Evolutionary conservation across 257 asterid species (phyloP).

Genomic region (Salvia miltiorrhiza): DNA sequence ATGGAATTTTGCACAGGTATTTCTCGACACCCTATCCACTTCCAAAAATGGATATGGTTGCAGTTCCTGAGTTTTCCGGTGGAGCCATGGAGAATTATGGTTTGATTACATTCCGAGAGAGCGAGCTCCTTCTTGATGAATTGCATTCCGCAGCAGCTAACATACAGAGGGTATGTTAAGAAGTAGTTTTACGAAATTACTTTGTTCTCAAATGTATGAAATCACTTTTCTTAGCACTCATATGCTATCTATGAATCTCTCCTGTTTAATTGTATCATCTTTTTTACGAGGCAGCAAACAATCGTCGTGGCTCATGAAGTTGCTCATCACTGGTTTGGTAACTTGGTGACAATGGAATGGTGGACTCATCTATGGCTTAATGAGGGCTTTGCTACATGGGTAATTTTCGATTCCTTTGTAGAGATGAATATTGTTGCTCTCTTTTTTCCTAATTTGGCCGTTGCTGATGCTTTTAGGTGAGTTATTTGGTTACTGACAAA

Average conservation of each 20-base stretch:
- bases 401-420: background rate
- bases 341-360: conserved; percentile 52
- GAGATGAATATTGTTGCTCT: background rate
- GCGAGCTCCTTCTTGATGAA: conserved; percentile 34
- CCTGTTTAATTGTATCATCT: no score
- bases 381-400: conserved; percentile 54
- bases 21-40: conserved; percentile 40
- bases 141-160: conserved; percentile 38
- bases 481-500: conserved; percentile 37
- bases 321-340: conserved; percentile 56
- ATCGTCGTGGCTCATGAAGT: conserved; percentile 49
- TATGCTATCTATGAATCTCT: background rate
- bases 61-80: conserved; percentile 42
- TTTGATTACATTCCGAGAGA: conserved; percentile 33
- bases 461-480: conserved; percentile 27
- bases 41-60: conserved; percentile 48
- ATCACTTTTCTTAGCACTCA: no score
- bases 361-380: conserved; percentile 53
- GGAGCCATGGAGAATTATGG: conserved; percentile 54
- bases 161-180: conserved; percentile 30
- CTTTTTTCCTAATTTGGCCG: background rate
- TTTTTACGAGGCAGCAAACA: conserved; percentile 25
- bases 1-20: conserved; percentile 19
- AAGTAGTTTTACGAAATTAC: background rate
- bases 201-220: no score